A percentile compares a stretch with the other conserved stretches of the same genome.
These are phyloP conservation scores for Neonectria coccinea DNA, from an alignment of 2,329 filamentous ascomycete species.

Conservation along the genomic window DNA sequence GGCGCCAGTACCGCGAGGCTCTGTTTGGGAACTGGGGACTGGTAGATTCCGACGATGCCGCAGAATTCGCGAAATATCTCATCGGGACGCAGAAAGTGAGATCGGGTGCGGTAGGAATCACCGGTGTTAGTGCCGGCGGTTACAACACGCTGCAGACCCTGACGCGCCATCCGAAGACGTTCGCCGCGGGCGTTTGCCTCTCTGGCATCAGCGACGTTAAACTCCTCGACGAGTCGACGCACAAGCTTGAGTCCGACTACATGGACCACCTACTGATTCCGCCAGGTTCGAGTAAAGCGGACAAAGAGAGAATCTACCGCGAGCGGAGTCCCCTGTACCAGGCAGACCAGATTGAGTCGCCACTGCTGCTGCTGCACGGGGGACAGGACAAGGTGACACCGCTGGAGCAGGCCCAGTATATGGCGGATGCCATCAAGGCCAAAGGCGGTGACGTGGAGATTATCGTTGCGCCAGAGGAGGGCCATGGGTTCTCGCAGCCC, in stretches of 20 bases:
- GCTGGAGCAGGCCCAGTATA: conserved; percentile 65
- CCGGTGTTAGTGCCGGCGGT: conserved; percentile 64
- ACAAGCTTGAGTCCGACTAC: conserved; percentile 69
- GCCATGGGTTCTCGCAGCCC: conserved; percentile 60
- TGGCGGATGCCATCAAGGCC: conserved; percentile 59
- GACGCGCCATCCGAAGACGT: conserved; percentile 58
- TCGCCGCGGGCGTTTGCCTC: conserved; percentile 61
- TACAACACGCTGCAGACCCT: conserved; percentile 65
- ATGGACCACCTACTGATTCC: conserved; percentile 58
- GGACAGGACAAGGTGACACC: conserved; percentile 68
- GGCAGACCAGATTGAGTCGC: conserved; percentile 60
- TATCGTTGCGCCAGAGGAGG: conserved; percentile 62
- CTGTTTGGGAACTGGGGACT: conserved; percentile 64
- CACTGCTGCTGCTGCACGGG: conserved; percentile 68
- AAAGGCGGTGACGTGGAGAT: conserved; percentile 59
- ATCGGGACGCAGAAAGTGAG: conserved; percentile 52
- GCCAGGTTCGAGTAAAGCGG: conserved; percentile 49
- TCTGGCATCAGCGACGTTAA: conserved; percentile 65
- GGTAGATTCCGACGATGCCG: conserved; percentile 63
- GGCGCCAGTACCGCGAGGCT: conserved; percentile 61
- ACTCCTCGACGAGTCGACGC: conserved; percentile 59
- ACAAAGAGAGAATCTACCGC: conserved; percentile 56
- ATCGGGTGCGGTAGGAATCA: conserved; percentile 57
- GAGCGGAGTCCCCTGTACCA: conserved; percentile 63
- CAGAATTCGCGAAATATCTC: conserved; percentile 59